phyloP scores from a whole-genome alignment of 164 flowering plant species.

The Stephania japonica region DNA sequence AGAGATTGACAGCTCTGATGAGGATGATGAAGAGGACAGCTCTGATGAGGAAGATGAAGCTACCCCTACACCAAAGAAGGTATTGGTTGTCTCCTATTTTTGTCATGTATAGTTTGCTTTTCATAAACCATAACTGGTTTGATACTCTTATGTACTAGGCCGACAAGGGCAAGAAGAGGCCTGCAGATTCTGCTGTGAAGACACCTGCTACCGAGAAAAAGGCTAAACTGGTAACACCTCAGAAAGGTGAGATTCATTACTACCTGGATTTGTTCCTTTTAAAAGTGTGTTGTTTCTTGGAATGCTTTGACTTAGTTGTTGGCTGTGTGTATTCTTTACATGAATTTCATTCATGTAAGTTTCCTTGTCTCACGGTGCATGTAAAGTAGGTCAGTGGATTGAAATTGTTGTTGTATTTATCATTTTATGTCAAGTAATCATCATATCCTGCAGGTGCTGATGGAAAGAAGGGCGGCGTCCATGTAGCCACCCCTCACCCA shows the following conservation, averaged over 20 bases:
- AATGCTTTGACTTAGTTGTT: no score
- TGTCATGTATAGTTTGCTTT: background rate
- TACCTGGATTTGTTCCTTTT: background rate
- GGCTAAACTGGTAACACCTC: constrained; percentile 58
- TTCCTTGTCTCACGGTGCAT: no score
- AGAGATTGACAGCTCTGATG: constrained; percentile 20
- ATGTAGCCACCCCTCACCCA: constrained; percentile 65
- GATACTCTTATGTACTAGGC: constrained; percentile 18
- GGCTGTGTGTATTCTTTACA: no score
- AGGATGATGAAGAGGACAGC: constrained; percentile 25
- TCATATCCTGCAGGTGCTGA: constrained; percentile 25
- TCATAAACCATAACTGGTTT: background rate
- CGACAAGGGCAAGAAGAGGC: constrained; percentile 50
- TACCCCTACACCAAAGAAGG: constrained; percentile 60
- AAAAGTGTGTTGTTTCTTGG: background rate
- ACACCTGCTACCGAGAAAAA: constrained; percentile 55
- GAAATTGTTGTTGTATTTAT: background rate
- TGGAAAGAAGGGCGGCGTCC: constrained; percentile 49
- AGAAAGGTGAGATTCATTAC: constrained; percentile 40
- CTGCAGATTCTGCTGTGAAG: constrained; percentile 37
- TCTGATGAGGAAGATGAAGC: constrained; percentile 27
- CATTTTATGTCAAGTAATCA: background rate
- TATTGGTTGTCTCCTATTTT: background rate
- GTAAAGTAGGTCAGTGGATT: no score
- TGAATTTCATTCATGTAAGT: no score